Evolutionary conservation across 768 basidiomycete genomes (phyloP), one percentile per base, ranked within the genome.

Genomic region (Leccinum rimulosum): DNA sequence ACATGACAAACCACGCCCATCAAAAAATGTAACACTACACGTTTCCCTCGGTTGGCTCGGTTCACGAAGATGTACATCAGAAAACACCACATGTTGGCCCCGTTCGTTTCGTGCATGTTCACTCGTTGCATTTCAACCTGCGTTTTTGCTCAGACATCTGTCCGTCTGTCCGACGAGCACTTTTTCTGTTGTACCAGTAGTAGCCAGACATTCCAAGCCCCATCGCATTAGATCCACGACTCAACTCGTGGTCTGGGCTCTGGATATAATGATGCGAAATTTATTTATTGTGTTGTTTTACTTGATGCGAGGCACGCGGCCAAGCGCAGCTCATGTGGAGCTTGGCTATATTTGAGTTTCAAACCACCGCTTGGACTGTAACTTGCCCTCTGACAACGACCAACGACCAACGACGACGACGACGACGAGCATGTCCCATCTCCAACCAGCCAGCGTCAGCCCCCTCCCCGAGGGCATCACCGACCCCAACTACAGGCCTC

Each of bases 401-500:
- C 4, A 48, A 30, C 28, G 31, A 33, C 31, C 45, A 5, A 47
- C 45, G 11, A 47, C 43, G 45, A 25, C 45, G 45, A 47, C 48
- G 22, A 40, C 9, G n/a, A 43, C 62, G 38, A 72, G 63, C 67
- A 75, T 76, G 71, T 69, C 72, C 45, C 17, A 50, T 28, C 48
- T 64, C 10, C 52, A 73, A 58, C 72, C 76, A 19, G 84, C 83
- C 52, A 82, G 76, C 71, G 84, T 79, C 54, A 83, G 82, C 47
- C 74, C 80, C 2, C 75, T 86, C 68, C 84, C 85, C 17, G 75
- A 74, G 36, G 84, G 84, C 57, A 75, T 86, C 60, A 85, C 85
- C 3, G 82, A 88, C 73, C 80, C 84, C 17, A 80, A 80, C 71
- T 88, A 85, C 73, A 82, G 77, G 65, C 87, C 88, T 12, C 76